phyloP scores from a whole-genome alignment of 768 basidiomycete genomes.

The Tephrocybe sp. region DNA sequence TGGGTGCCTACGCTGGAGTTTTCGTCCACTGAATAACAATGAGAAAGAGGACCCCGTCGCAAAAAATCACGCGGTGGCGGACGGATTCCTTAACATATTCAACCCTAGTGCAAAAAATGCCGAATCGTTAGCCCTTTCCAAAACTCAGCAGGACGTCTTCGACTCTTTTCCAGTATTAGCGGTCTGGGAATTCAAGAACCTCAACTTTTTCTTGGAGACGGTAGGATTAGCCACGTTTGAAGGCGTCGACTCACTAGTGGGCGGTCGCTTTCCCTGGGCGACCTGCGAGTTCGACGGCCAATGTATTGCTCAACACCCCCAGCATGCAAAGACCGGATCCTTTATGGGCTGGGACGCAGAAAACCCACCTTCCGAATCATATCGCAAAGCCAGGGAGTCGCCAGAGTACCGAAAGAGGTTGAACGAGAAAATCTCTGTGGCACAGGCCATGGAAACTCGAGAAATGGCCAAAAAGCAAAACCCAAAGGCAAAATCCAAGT shows the following conservation, averaged over 20 bases:
- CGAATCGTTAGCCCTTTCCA: too few relatives aligned
- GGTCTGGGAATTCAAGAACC: slow-evolving; percentile 2
- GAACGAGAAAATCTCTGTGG: too few relatives aligned
- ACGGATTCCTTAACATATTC: background rate
- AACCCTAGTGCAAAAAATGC: background rate
- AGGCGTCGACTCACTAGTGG: background rate
- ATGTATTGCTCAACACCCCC: background rate
- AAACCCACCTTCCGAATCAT: background rate
- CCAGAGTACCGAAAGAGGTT: too few relatives aligned
- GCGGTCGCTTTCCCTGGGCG: background rate
- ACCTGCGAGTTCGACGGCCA: background rate
- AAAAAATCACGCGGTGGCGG: background rate
- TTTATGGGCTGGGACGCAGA: background rate
- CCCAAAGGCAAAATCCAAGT: too few relatives aligned
- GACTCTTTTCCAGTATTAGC: background rate
- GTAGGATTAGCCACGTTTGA: background rate
- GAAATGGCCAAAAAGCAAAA: too few relatives aligned
- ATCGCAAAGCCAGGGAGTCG: too few relatives aligned
- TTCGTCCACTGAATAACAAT: background rate
- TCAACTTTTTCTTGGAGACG: background rate
- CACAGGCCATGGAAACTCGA: too few relatives aligned
- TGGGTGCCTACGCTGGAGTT: background rate
- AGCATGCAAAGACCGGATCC: background rate
- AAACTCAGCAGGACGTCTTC: background rate
- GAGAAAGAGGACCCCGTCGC: background rate